Conservation (phyloP, 495 filamentous ascomycete genomes). For the Lichenothelia convexa region DNA sequence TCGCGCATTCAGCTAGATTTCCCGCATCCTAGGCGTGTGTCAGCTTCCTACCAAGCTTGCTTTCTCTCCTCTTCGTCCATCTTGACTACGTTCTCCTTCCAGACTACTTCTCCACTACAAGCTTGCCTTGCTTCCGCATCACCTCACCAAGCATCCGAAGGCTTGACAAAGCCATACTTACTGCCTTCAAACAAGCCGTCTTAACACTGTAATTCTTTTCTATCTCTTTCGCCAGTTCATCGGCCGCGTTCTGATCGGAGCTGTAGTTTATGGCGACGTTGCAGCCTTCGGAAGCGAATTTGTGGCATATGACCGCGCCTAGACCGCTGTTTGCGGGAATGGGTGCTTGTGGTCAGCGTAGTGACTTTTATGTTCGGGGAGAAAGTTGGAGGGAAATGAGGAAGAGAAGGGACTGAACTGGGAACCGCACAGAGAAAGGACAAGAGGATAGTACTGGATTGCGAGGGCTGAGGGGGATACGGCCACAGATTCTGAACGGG, state of each 20-base stretch:
- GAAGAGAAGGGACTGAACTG: neutral
- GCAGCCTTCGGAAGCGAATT: slow-evolving; percentile 46
- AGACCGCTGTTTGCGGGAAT: slow-evolving; percentile 33
- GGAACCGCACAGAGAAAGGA: neutral
- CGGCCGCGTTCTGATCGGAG: slow-evolving; percentile 32
- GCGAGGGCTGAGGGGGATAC: neutral
- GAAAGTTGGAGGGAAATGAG: neutral
- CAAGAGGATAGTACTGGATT: neutral
- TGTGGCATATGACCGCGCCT: slow-evolving; percentile 40
- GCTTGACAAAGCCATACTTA: slow-evolving; percentile 16
- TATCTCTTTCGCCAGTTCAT: slow-evolving; percentile 34
- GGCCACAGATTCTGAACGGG: too few species aligned
- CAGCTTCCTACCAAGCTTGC: neutral
- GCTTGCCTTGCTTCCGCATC: neutral
- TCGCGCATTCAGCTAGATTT: slow-evolving; percentile 33
- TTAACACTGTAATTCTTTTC: slow-evolving; percentile 34
- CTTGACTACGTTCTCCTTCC: neutral
- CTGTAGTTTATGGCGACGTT: slow-evolving; percentile 58
- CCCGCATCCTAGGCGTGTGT: slow-evolving; percentile 33
- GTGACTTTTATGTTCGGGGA: neutral
- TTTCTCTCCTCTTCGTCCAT: neutral
- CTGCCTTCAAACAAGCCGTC: slow-evolving; percentile 37
- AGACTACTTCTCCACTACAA: neutral
- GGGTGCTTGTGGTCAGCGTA: neutral
- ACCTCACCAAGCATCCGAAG: neutral